These are phyloP conservation scores for Ambispora gerdemannii DNA, from an alignment of 192 early-diverging fungal genomes.

Conservation along the genomic window DNA sequence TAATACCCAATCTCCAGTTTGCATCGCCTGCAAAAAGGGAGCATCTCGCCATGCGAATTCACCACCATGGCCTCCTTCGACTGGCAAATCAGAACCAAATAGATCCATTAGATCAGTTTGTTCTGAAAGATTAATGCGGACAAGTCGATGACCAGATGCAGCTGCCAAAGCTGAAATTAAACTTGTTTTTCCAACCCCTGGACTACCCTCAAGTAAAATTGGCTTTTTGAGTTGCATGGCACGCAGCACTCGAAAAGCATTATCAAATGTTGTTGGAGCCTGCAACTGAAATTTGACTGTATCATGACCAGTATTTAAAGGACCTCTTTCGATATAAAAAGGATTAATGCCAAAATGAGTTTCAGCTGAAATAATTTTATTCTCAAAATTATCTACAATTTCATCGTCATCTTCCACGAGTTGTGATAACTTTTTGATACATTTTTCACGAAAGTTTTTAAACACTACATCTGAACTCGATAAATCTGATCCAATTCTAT, in stretches of 20 bases:
- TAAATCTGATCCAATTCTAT: slow-evolving; percentile 86
- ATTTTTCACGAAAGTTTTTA: slow-evolving; percentile 48
- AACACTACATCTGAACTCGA: slow-evolving; percentile 45
- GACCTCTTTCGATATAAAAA: slow-evolving; percentile 74
- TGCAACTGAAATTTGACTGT: slow-evolving; percentile 74
- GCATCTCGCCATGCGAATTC: slow-evolving; percentile 98
- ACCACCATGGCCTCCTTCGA: slow-evolving; percentile 77
- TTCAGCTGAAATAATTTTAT: slow-evolving; percentile 23
- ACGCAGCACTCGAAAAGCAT: slow-evolving; percentile 79
- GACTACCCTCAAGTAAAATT: slow-evolving; percentile 92
- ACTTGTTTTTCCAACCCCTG: slow-evolving; percentile 96
- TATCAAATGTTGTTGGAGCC: slow-evolving; percentile 89
- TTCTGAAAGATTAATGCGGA: slow-evolving; percentile 96
- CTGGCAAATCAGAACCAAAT: slow-evolving; percentile 96
- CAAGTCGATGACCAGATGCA: slow-evolving; percentile 77
- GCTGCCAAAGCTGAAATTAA: slow-evolving; percentile 79
- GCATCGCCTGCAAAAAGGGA: slow-evolving; percentile 94
- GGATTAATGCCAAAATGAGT: slow-evolving; percentile 69
- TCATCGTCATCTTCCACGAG: slow-evolving; percentile 37
- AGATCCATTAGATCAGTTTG: slow-evolving; percentile 98
- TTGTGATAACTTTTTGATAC: slow-evolving; percentile 45
- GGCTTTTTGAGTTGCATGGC: slow-evolving; percentile 91
- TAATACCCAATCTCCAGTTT: slow-evolving; percentile 94
- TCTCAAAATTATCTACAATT: slow-evolving; percentile 30
- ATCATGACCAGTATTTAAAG: slow-evolving; percentile 38